A percentile compares a stretch with the other conserved stretches of the same genome.
These are phyloP conservation scores for Baeospora myosura DNA, from an alignment of 1,284 basidiomycete genomes.

Conservation along the genomic window DNA sequence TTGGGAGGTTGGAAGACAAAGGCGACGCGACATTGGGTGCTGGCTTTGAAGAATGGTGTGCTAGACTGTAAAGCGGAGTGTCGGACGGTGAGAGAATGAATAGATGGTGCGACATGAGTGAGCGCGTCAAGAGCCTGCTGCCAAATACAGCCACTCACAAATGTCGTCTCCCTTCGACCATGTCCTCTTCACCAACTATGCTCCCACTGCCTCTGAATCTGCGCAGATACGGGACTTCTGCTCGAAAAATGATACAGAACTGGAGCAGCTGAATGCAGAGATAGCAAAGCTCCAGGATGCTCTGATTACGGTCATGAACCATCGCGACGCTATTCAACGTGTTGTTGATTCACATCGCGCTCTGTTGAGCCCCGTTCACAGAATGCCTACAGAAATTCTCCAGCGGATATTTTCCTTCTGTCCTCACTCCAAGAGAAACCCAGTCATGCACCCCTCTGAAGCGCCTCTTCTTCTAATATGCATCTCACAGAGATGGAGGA, in stretches of 20 bases:
- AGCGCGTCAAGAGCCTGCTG: no score
- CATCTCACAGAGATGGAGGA: not conserved
- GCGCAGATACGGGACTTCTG: not conserved
- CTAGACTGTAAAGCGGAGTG: constrained; percentile 73
- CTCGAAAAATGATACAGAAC: no score
- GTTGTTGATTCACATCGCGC: no score
- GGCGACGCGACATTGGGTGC: constrained; percentile 51
- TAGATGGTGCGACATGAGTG: constrained; percentile 72
- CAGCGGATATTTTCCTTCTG: not conserved
- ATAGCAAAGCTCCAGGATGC: no score
- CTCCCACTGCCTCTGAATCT: not conserved
- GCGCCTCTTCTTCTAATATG: not conserved
- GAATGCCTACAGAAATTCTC: not conserved
- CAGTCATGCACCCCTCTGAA: not conserved
- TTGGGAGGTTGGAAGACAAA: constrained; percentile 71
- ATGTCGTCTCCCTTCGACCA: not conserved
- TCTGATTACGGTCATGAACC: no score
- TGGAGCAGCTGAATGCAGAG: no score
- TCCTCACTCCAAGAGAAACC: not conserved
- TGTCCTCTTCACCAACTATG: no score
- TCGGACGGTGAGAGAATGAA: constrained; percentile 78
- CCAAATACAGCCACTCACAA: not conserved
- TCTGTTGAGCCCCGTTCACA: not conserved
- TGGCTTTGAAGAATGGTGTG: constrained; percentile 72
- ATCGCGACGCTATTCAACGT: no score